phyloP scores from a whole-genome alignment of 2,329 filamentous ascomycete species.

The Neoascochyta sp. region DNA sequence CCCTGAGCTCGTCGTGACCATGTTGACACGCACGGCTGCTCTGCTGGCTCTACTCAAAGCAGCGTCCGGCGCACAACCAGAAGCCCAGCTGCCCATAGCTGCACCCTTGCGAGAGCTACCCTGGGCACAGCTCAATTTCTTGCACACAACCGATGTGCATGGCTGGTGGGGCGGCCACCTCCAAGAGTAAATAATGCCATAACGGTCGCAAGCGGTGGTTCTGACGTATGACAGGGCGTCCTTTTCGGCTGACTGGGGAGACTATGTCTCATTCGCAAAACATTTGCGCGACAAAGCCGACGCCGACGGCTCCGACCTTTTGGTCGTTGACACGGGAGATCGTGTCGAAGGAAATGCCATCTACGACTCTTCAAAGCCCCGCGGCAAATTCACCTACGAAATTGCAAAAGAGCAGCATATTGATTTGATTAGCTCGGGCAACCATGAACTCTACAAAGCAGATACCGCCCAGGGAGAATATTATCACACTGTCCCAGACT shows the following conservation, averaged over 20 bases:
- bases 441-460: conserved; percentile 88
- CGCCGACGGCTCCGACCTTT: conserved; percentile 71
- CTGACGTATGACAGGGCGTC: conserved; percentile 58
- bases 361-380: conserved; percentile 84
- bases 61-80: conserved; percentile 64
- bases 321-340: conserved; percentile 95
- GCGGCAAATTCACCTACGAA: conserved; percentile 83
- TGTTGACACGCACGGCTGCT: conserved; percentile 13
- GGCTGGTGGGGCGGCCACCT: conserved; percentile 94
- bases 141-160: conserved; percentile 90
- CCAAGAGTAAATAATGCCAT: conserved; percentile 63
- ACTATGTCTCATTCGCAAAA: conserved; percentile 88
- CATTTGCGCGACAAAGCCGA: conserved; percentile 79
- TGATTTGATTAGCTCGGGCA: conserved; percentile 82
- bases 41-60: conserved; percentile 37
- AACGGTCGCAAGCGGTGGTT: too few species aligned
- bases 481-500: conserved; percentile 76
- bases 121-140: conserved; percentile 89
- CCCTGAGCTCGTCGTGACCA: too few species aligned
- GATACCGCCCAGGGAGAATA: conserved; percentile 77
- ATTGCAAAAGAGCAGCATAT: conserved; percentile 80
- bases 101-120: conserved; percentile 79
- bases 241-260: conserved; percentile 95
- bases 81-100: conserved; percentile 70
- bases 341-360: conserved; percentile 91